A percentile compares a stretch with the other conserved stretches of the same genome.
These are phyloP conservation scores for Inonotus obliquus DNA, from an alignment of 1,284 basidiomycete species.

Conservation along the genomic window DNA sequence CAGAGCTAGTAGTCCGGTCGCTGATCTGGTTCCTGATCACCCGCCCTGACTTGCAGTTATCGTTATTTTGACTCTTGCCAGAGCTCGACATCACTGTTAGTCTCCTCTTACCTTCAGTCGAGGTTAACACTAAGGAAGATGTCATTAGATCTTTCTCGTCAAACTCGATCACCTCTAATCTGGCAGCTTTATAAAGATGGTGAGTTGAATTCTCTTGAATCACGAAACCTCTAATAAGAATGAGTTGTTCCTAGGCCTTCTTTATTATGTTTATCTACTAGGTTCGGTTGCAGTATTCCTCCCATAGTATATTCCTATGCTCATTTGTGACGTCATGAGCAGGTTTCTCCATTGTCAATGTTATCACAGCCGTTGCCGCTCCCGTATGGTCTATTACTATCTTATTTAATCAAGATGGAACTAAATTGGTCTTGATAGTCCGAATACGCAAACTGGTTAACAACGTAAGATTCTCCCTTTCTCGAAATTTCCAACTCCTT, in stretches of 20 bases:
- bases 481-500: neutral
- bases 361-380: conserved; percentile 34
- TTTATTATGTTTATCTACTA: conserved; percentile 40
- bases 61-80: conserved; percentile 34
- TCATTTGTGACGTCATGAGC: neutral
- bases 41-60: conserved; percentile 28
- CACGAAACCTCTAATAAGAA: neutral
- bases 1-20: neutral
- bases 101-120: neutral
- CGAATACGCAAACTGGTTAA: conserved; percentile 35
- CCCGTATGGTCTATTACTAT: conserved; percentile 28
- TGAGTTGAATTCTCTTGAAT: conserved; percentile 17
- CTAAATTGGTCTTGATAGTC: neutral
- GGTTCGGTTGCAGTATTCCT: conserved; percentile 23
- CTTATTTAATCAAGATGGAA: conserved; percentile 12
- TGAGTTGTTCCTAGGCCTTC: conserved; percentile 27
- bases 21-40: neutral
- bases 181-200: conserved; percentile 39
- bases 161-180: conserved; percentile 33
- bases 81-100: conserved; percentile 36
- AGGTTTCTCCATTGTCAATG: conserved; percentile 39
- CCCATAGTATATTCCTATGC: neutral
- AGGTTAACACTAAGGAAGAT: neutral
- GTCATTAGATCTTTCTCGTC: conserved; percentile 27
- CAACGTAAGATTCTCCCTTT: conserved; percentile 28